These are phyloP conservation scores for Cryomyces minteri DNA, from an alignment of 495 filamentous ascomycete species.

Conservation along the genomic window DNA sequence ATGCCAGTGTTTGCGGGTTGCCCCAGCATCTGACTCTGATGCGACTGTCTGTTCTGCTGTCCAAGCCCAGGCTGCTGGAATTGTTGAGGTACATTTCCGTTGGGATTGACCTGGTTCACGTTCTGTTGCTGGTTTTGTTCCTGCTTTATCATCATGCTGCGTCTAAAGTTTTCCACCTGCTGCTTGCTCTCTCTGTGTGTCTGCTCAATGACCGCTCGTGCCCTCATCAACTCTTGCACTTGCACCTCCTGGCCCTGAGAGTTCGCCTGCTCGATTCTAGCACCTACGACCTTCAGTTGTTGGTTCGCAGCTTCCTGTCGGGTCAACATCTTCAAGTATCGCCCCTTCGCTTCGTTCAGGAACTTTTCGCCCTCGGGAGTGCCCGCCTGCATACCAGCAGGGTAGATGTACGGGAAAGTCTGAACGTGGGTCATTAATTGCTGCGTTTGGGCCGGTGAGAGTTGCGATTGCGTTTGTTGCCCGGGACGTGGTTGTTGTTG, in stretches of 20 bases:
- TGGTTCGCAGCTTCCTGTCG: constrained; percentile 6
- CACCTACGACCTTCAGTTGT: constrained; percentile 2
- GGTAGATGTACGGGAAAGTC: constrained; percentile 6
- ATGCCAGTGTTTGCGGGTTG: background rate
- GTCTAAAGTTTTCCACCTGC: constrained; percentile 1
- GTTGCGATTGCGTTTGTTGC: background rate
- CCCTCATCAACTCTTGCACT: background rate
- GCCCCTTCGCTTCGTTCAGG: constrained; percentile 8
- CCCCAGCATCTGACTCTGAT: background rate
- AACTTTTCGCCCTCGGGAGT: constrained; percentile 10
- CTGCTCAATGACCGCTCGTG: background rate
- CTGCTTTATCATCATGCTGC: background rate
- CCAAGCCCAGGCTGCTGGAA: constrained; percentile 10
- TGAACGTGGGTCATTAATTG: constrained; percentile 10
- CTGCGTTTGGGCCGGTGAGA: background rate
- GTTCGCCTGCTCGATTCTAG: constrained; percentile 3
- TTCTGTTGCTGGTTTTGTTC: background rate
- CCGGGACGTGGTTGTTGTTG: background rate
- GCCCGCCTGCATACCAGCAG: constrained; percentile 2
- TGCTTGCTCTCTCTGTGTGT: background rate
- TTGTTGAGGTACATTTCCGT: constrained; percentile 6
- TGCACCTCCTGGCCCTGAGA: constrained; percentile 6
- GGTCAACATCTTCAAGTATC: constrained; percentile 8
- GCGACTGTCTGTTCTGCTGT: constrained; percentile 3
- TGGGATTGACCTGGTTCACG: constrained; percentile 1